Percentiles rank a stretch among this genome's conserved stretches.
Evolutionary conservation across 2,329 filamentous ascomycete genomes (phyloP).

Genomic region (Sphaerulina vaccinii): DNA sequence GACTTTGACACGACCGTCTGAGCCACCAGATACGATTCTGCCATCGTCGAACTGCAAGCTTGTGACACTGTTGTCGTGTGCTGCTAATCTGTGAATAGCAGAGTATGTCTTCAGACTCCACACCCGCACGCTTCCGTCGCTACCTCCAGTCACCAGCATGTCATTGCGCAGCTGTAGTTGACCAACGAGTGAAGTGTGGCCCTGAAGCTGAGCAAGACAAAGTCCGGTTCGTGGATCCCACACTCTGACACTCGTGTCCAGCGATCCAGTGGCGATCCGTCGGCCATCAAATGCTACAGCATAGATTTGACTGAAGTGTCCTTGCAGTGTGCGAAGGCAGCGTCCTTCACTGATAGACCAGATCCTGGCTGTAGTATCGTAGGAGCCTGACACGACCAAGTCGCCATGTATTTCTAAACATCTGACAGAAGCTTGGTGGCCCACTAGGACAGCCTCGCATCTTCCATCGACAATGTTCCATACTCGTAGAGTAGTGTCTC

Average conservation of each 20-base stretch:
- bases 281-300: conserved; percentile 96
- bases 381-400: conserved; percentile 95
- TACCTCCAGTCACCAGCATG: conserved; percentile 92
- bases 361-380: conserved; percentile 93
- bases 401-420: conserved; percentile 96
- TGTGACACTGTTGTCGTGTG: conserved; percentile 97
- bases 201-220: conserved; percentile 88
- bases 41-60: conserved; percentile 96
- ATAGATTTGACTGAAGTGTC: conserved; percentile 98
- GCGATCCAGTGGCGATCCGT: conserved; percentile 87
- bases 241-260: conserved; percentile 94
- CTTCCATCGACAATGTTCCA: conserved; percentile 90
- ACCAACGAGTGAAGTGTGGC: conserved; percentile 93
- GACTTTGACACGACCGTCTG: conserved; percentile 96
- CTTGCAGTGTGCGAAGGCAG: conserved; percentile 83
- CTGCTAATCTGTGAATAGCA: conserved; percentile 89
- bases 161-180: conserved; percentile 95
- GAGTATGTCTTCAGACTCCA: conserved; percentile 91
- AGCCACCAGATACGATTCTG: conserved; percentile 91
- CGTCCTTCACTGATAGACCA: conserved; percentile 97
- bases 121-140: conserved; percentile 91
- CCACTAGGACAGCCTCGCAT: conserved; percentile 87
- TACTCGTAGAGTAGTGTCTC: conserved; percentile 89
- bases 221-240: conserved; percentile 68
- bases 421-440: conserved; percentile 91